Percentiles rank a stretch among this genome's conserved stretches.
Evolutionary conservation across 169 alveolate species (phyloP).

Genomic region (Babesia ovis): DNA sequence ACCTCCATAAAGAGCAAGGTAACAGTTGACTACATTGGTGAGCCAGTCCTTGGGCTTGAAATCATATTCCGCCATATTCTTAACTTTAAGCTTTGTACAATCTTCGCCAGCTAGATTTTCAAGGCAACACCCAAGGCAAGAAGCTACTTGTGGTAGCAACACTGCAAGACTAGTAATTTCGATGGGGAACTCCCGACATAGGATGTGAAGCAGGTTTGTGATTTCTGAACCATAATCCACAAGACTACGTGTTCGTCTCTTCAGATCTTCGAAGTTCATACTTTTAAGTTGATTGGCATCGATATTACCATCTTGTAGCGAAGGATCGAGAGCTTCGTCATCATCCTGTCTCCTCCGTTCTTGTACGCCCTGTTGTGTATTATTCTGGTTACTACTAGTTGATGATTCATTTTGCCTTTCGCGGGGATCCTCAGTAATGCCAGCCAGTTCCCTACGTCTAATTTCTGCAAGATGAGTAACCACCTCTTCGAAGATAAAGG

Average conservation of each 20-base stretch:
- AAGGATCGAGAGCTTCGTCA: conserved; percentile 49
- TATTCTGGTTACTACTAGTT: background rate
- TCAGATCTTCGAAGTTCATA: conserved; percentile 66
- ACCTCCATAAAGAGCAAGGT: conserved; percentile 61
- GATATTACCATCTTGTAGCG: conserved; percentile 63
- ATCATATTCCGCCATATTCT: conserved; percentile 82
- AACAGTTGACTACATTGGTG: conserved; percentile 73
- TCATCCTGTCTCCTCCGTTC: background rate
- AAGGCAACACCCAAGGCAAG: conserved; percentile 86
- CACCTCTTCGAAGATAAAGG: conserved; percentile 85
- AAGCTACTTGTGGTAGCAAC: conserved; percentile 82
- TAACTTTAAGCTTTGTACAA: conserved; percentile 85
- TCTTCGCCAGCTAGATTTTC: conserved; percentile 87
- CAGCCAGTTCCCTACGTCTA: conserved; percentile 78
- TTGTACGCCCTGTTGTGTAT: conserved; percentile 50
- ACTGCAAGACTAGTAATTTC: conserved; percentile 73
- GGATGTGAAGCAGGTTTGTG: conserved; percentile 71
- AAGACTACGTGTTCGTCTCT: conserved; percentile 70
- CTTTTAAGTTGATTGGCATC: conserved; percentile 61
- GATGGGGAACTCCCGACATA: conserved; percentile 72
- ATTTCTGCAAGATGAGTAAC: conserved; percentile 84
- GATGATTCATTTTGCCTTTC: conserved; percentile 8
- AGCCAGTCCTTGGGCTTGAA: conserved; percentile 84
- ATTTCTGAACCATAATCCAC: conserved; percentile 75
- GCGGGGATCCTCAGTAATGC: conserved; percentile 43